Evolutionary conservation across 2,329 filamentous ascomycete species (phyloP).

Genomic region (Venturia oleaginea): DNA sequence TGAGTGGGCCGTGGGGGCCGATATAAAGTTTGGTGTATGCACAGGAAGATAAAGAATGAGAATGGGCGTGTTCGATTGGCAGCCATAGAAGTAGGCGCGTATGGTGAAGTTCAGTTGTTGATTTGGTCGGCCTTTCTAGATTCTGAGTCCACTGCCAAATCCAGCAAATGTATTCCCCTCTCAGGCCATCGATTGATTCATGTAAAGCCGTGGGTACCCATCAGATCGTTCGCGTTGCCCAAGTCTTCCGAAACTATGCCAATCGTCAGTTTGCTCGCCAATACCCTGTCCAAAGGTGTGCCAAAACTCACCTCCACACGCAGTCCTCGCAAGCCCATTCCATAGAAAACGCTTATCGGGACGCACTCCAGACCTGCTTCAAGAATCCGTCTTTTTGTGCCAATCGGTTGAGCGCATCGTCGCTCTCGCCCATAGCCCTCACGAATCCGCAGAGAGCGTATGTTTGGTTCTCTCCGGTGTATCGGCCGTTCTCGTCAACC

Average conservation of each 20-base stretch:
- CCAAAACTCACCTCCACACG: slow-evolving; percentile 4
- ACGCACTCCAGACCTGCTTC: slow-evolving; percentile 91
- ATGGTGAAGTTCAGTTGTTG: background rate
- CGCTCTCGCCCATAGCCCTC: slow-evolving; percentile 93
- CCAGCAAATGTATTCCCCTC: background rate
- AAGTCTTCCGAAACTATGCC: slow-evolving; percentile 3
- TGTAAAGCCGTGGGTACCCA: background rate
- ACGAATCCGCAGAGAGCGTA: slow-evolving; percentile 98
- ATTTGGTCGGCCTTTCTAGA: background rate
- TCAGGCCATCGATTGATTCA: background rate
- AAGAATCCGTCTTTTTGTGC: slow-evolving; percentile 92
- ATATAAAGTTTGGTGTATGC: too few species aligned
- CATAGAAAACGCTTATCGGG: slow-evolving; percentile 34
- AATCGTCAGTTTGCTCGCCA: slow-evolving; percentile 1
- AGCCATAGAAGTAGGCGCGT: background rate
- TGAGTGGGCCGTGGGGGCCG: too few species aligned
- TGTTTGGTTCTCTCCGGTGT: slow-evolving; percentile 93
- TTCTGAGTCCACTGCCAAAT: background rate
- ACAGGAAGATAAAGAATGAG: too few species aligned
- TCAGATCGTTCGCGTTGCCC: background rate
- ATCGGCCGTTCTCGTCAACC: slow-evolving; percentile 97
- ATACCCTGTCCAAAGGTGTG: background rate
- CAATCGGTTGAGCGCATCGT: slow-evolving; percentile 92
- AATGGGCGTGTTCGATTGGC: background rate
- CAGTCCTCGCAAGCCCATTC: background rate